Base-by-base conservation (phyloP, 176 grass and related monocot genomes). In the Carex myosuroides region DNA sequence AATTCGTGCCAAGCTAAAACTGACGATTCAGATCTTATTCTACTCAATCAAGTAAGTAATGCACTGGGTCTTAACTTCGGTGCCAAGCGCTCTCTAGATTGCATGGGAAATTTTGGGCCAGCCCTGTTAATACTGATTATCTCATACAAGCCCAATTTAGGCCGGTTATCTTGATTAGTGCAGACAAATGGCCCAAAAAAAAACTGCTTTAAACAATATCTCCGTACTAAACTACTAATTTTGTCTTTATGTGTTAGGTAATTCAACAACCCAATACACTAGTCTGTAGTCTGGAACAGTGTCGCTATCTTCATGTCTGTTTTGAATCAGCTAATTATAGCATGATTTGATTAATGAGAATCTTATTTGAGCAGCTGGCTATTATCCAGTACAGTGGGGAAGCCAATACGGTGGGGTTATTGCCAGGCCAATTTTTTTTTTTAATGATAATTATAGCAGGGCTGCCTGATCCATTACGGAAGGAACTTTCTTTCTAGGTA, bases 231-330 rank as follows among this genome's bases (percentile, higher is more conserved):
- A 21, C 50, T 73, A 48, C 42, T 11, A 12, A 50, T 46, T 73
- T 73, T 73, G 70, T 73, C 70, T 73, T 73, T 13, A 22, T 46
- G 69, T 2, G 52, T 77, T 77, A 77, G 73, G 22, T 56, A 56
- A 44, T 20, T 71, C 42, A 44, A 44, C 42, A 39, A 53, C 71
- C 44, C 44, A 9, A 76, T 30, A 72, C 55, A 72, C 55, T 54
- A 55, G 37, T 76, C 46, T 76, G 72, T 22, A 54, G 42, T 54
- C 12, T 44, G 46, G 12, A 76, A 76, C 22, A 55, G 46, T 75
- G 71, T 52, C 54, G 71, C 22, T 75, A 22, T 73, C 70, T 73
- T 73, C 70, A 74, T 74, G 70, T 74, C 70, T 26, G 44, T 74
- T 42, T 24, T 29, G 21, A 22, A 76, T 16, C 21, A 76, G 21